Evolutionary conservation across 2,329 filamentous ascomycete species (phyloP).

Genomic region (Penicillium sp.): DNA sequence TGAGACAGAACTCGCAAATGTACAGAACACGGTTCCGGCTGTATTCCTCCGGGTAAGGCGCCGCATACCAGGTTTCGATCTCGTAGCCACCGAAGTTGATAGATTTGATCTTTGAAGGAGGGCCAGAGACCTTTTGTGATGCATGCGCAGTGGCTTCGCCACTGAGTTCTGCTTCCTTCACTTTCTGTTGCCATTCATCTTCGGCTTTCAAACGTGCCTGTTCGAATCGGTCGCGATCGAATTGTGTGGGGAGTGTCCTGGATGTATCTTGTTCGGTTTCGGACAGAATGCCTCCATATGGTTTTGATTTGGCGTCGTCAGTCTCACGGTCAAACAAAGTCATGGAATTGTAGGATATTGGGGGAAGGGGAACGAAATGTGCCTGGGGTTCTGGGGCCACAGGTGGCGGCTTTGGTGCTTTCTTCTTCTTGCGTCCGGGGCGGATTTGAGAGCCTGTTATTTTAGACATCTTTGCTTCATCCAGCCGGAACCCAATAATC

Average conservation of each 20-base stretch:
- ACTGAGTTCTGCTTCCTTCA: slow-evolving; percentile 61
- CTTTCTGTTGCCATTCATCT: slow-evolving; percentile 78
- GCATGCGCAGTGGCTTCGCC: slow-evolving; percentile 63
- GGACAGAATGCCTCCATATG: slow-evolving; percentile 88
- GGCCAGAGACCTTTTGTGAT: slow-evolving; percentile 73
- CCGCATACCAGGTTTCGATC: slow-evolving; percentile 98
- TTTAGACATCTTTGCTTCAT: slow-evolving; percentile 57
- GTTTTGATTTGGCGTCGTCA: slow-evolving; percentile 86
- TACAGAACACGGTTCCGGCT: slow-evolving; percentile 95
- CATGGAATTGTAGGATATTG: slow-evolving; percentile 70
- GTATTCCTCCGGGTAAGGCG: slow-evolving; percentile 97
- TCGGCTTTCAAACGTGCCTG: slow-evolving; percentile 87
- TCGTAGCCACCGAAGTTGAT: slow-evolving; percentile 98
- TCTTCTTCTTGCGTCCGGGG: slow-evolving; percentile 54
- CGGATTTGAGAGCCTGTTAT: slow-evolving; percentile 61
- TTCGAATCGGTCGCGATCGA: slow-evolving; percentile 84
- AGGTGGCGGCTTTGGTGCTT: slow-evolving; percentile 42
- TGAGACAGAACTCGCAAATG: slow-evolving; percentile 98
- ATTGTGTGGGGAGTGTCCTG: slow-evolving; percentile 75
- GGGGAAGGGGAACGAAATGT: slow-evolving; percentile 60
- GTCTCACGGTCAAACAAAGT: slow-evolving; percentile 88
- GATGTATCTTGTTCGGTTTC: slow-evolving; percentile 89
- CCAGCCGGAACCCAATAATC: slow-evolving; percentile 59
- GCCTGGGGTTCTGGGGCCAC: slow-evolving; percentile 48
- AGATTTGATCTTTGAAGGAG: slow-evolving; percentile 95